Base-by-base conservation (phyloP, 768 basidiomycete genomes). In the Lactarius sanguifluus region DNA sequence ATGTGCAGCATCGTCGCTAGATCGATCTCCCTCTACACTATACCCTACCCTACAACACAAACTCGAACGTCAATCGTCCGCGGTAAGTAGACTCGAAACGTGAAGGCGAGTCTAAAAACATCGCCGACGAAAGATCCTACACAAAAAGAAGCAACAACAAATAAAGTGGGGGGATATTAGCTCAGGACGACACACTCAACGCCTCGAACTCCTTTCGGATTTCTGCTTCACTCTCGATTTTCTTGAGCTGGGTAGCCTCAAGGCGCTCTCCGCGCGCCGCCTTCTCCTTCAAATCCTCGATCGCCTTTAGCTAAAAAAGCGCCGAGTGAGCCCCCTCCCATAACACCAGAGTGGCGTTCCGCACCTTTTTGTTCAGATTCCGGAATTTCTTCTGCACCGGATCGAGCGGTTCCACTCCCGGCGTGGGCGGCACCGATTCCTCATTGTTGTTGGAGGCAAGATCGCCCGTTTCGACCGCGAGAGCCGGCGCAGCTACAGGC, bases 281-380 rank as follows among this genome's bases (percentile, higher is more conserved):
- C 80, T 95, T 94, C 70, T 92, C 92, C 80, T 98, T 98, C 59
- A 99, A 86, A 73, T 98, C 96, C 25, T 98, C 94, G 71, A 99
- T 98, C n/a, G 96, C 96, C 76, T 97, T 98, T 70, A 99, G 82
- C 95, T 97, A 43, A 63, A 30, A 18, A 56, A 9, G 5, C 0
- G 45, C 20, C 1, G n/a, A 52, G 50, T 25, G 50, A 52, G 23
- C 50, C 12, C 3, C 2, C n/a, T 13, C 23, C 12, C 47, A 38
- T 38, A 4, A 25, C 23, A 59, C 20, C 15, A 20, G 25, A 25
- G 28, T 65, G 58, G 30, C 52, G 59, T 18, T 76, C 2, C 83
- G 43, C 47, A 91, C 95, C 88, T 97, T 99, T 84, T 99, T 99
- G 75, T 86, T 92, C 76, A 99, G 73, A 76, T 97, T 98, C 72